These are phyloP conservation scores for Backusella australiensis DNA, from an alignment of 192 early-diverging fungal species.

Conservation along the genomic window DNA sequence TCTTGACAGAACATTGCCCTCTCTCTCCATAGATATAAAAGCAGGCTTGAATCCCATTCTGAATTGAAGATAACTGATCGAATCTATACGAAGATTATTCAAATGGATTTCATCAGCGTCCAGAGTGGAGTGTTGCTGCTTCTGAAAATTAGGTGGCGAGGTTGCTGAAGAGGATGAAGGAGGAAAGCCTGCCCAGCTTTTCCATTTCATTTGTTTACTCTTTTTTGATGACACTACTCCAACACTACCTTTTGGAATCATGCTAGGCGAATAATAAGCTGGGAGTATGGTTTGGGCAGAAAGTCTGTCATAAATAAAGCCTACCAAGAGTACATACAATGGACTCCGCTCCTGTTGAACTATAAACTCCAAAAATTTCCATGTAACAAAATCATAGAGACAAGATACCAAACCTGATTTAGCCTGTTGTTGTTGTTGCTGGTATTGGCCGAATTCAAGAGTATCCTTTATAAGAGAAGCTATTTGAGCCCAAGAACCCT, in stretches of 20 bases:
- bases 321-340: slow-evolving; percentile 41
- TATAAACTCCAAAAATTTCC: slow-evolving; percentile 57
- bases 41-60: slow-evolving; percentile 18
- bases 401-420: neutral
- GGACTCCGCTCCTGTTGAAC: slow-evolving; percentile 42
- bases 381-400: slow-evolving; percentile 41
- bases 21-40: slow-evolving; percentile 14
- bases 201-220: slow-evolving; percentile 31
- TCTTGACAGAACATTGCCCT: slow-evolving; percentile 3
- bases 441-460: slow-evolving; percentile 37
- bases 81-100: slow-evolving; percentile 8
- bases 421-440: neutral
- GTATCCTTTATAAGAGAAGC: slow-evolving; percentile 38
- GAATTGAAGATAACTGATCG: slow-evolving; percentile 11
- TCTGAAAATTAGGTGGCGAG: neutral
- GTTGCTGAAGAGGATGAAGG: neutral
- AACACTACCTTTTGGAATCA: neutral
- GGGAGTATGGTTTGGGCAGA: neutral
- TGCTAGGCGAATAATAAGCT: neutral
- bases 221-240: neutral
- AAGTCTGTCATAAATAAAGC: slow-evolving; percentile 43
- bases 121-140: neutral
- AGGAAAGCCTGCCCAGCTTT: slow-evolving; percentile 40
- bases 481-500: slow-evolving; percentile 41
- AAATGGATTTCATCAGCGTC: neutral